These are phyloP conservation scores for Pilobolus umbonatus DNA, from an alignment of 192 early-diverging fungal species.

Conservation along the genomic window DNA sequence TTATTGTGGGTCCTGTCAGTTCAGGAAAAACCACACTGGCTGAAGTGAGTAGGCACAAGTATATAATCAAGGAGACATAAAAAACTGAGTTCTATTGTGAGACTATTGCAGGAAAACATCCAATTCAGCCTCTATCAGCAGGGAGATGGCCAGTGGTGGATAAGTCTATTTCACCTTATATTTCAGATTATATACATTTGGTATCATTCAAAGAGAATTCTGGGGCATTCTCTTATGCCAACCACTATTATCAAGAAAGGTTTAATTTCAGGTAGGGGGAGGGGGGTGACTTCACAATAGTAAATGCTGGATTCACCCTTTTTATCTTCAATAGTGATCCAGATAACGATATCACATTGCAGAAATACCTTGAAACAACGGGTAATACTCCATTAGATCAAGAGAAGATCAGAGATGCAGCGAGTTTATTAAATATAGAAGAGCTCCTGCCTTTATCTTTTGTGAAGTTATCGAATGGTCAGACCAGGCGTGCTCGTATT, in stretches of 20 bases:
- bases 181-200: slow-evolving; percentile 26
- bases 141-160: slow-evolving; percentile 27
- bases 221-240: slow-evolving; percentile 22
- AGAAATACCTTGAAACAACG: slow-evolving; percentile 8
- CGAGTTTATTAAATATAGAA: slow-evolving; percentile 24
- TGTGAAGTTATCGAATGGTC: slow-evolving; percentile 46
- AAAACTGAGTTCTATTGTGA: not conserved
- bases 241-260: slow-evolving; percentile 46
- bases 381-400: slow-evolving; percentile 5
- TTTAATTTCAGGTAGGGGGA: slow-evolving; percentile 42
- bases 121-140: slow-evolving; percentile 11
- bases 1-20: slow-evolving; percentile 35
- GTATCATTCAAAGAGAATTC: slow-evolving; percentile 30
- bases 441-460: slow-evolving; percentile 34
- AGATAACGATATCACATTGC: slow-evolving; percentile 30
- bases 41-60: slow-evolving; percentile 19
- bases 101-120: slow-evolving; percentile 34
- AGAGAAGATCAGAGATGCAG: slow-evolving; percentile 9
- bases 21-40: slow-evolving; percentile 47
- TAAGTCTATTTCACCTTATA: slow-evolving; percentile 13
- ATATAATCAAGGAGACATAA: not conserved
- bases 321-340: slow-evolving; percentile 20
- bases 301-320: not conserved
- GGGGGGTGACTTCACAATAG: not conserved
- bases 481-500: slow-evolving; percentile 42